Conservation (phyloP, 2,329 filamentous ascomycete genomes). For the Hymenoscyphus linearis region DNA sequence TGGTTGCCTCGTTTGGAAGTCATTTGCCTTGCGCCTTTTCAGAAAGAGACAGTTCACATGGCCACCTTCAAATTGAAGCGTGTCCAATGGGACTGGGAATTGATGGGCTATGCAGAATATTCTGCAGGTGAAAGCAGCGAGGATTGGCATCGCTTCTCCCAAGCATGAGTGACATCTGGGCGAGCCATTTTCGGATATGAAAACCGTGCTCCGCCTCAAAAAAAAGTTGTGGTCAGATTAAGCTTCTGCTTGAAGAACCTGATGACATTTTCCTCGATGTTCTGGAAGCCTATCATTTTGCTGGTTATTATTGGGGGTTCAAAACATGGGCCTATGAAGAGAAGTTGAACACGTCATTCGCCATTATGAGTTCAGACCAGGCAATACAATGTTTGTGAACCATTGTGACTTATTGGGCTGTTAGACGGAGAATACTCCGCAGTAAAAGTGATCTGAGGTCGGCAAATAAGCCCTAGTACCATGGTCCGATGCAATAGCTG, state of each 20-base stretch:
- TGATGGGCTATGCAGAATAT: constrained; percentile 9
- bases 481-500: not conserved
- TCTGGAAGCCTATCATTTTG: constrained; percentile 1
- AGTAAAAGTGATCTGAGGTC: not conserved
- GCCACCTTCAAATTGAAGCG: constrained; percentile 3
- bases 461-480: not conserved
- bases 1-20: constrained; percentile 23
- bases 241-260: constrained; percentile 9
- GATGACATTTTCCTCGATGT: not conserved
- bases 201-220: not conserved
- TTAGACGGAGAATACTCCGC: not conserved
- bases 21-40: constrained; percentile 14
- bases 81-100: constrained; percentile 8
- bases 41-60: constrained; percentile 11
- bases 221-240: constrained; percentile 16
- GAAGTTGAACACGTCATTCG: not conserved
- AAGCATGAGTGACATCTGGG: constrained; percentile 8
- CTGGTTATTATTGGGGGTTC: constrained; percentile 1
- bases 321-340: constrained; percentile 2
- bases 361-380: not conserved
- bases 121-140: constrained; percentile 17
- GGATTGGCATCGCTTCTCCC: constrained; percentile 8
- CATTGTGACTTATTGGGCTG: not conserved
- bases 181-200: constrained; percentile 9
- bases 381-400: not conserved